phyloP scores from a whole-genome alignment of 2,329 filamentous ascomycete species.

The Venturia oleaginea region DNA sequence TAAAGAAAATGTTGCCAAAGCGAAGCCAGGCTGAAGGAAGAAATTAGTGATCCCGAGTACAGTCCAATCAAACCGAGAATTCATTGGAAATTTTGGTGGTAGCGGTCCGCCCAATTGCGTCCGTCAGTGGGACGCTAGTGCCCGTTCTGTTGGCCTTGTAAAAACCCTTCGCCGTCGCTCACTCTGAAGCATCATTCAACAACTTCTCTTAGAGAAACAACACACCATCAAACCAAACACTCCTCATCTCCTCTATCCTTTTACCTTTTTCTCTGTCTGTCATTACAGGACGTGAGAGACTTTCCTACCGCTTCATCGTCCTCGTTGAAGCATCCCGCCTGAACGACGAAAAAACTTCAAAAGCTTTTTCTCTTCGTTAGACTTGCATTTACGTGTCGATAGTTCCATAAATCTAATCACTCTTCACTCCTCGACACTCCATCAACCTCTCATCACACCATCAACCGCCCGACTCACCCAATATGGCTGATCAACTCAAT shows the following conservation, averaged over 20 bases:
- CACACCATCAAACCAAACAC: constrained; percentile 1
- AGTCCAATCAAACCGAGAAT: not conserved
- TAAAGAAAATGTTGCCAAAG: not conserved
- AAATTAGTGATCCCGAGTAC: not conserved
- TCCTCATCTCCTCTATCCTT: constrained; percentile 7
- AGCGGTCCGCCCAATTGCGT: not conserved
- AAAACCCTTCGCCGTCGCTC: constrained; percentile 1
- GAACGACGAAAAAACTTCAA: not conserved
- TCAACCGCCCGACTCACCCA: constrained; percentile 24
- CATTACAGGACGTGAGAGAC: constrained; percentile 9
- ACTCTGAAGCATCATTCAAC: not conserved
- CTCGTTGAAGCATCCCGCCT: not conserved
- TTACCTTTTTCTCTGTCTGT: constrained; percentile 2
- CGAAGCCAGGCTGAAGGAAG: not conserved
- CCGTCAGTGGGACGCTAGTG: not conserved
- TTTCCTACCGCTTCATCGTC: constrained; percentile 2
- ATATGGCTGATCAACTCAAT: constrained; percentile 77
- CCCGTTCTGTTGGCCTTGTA: not conserved
- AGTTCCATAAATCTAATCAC: not conserved
- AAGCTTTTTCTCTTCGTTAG: constrained; percentile 5
- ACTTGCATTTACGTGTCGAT: not conserved
- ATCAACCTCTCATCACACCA: not conserved
- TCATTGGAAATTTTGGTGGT: not conserved
- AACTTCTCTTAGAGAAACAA: not conserved
- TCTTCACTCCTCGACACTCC: not conserved